Evolutionary conservation across 2,329 filamentous ascomycete genomes (phyloP), one percentile per base, ranked within the genome.

Genomic region (Fusarium illudens): DNA sequence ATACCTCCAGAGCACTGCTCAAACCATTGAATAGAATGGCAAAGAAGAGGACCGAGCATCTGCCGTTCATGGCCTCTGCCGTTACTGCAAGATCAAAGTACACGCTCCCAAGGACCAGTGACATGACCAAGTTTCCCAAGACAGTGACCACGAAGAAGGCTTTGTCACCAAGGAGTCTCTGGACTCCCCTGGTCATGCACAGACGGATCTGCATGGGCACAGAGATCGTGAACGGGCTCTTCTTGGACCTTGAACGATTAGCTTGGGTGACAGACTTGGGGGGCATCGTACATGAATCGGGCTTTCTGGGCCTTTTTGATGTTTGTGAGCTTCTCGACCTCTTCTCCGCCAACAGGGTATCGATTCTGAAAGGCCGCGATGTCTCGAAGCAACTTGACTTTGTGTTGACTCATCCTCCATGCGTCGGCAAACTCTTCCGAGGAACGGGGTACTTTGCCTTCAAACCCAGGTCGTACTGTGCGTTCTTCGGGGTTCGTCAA

Each of bases 181-280:
- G 58, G 0, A 70, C 2, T 10, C 68, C 68, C 15, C 69, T 58
- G 13, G 78, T 80, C 19, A 80, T 81, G 63, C 79, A 81, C 12
- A 83, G 70, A 10, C 70, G 73, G 60, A 84, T 75, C 63, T 84
- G 82, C 76, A 83, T 83, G 1, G 77, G 76, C 6, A 84, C 74
- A 3, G 79, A 82, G 51, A 86, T 80, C 0, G 82, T 79, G 53
- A 83, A 86, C 0, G 84, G 81, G 1, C 68, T 71, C 2, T 65
- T 66, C 2, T 61, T 64, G 6, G 67, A 66, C 50, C 67, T 70
- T 8, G 0, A 8, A 8, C 2, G 7, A 33, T 62, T 19, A 60
- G 50, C 9, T 20, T 19, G 12, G 19, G 11, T 33, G 22, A 11
- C 6, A 37, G 6, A 34, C 4, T n/a, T 12, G 5, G 12, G 11